Conservation (phyloP, 2,329 filamentous ascomycete species). For the Penicillium sp. region DNA sequence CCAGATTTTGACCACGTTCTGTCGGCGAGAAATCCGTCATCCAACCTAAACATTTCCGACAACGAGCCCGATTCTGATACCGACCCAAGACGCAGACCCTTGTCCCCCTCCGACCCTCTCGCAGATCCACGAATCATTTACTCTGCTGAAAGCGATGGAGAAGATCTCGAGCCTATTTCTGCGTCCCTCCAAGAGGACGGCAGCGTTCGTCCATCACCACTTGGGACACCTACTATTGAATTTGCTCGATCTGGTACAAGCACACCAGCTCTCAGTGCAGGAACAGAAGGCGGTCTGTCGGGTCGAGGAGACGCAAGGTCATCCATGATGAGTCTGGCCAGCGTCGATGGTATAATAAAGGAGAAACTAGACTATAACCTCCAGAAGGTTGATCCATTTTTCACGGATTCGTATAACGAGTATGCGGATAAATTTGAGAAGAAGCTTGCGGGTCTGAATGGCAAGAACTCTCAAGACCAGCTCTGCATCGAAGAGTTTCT, state of each 20-base stretch:
- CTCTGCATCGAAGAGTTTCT: constrained; percentile 67
- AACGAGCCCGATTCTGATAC: neutral
- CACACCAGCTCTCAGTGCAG: neutral
- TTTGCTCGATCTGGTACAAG: neutral
- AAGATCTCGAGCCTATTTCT: neutral
- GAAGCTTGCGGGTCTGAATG: constrained; percentile 56
- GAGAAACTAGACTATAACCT: constrained; percentile 61
- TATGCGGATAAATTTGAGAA: constrained; percentile 61
- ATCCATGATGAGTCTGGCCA: constrained; percentile 57
- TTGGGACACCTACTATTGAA: neutral
- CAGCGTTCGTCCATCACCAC: neutral
- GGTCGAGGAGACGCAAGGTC: constrained; percentile 36
- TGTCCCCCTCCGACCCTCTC: neutral
- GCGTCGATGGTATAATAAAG: constrained; percentile 51
- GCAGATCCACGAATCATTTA: neutral
- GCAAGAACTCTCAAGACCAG: constrained; percentile 57
- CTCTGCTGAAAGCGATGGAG: neutral
- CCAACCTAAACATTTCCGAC: neutral
- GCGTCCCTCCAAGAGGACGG: neutral
- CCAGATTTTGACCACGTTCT: neutral
- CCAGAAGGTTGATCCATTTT: constrained; percentile 67
- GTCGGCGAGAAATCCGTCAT: neutral
- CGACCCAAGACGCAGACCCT: neutral
- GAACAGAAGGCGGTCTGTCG: neutral
- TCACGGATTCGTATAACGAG: constrained; percentile 63